Conservation (phyloP, 2,329 filamentous ascomycete genomes). For the Ophiostoma australiae region DNA sequence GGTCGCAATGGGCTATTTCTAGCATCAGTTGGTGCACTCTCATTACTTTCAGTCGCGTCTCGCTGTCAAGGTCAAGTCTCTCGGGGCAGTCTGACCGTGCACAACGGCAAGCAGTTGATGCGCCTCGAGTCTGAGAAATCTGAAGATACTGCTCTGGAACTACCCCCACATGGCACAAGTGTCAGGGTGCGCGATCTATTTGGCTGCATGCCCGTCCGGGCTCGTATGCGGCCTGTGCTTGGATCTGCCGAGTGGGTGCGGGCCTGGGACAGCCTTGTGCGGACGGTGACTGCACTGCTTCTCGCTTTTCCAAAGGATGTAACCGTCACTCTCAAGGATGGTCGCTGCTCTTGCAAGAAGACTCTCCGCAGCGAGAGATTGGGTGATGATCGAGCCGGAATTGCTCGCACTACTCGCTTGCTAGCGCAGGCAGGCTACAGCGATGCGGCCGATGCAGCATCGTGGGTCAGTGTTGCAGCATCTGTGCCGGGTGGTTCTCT, state of each 20-base stretch:
- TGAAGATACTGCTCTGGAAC: conserved; percentile 35
- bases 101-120: conserved; percentile 61
- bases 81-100: conserved; percentile 62
- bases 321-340: conserved; percentile 56
- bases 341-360: conserved; percentile 35
- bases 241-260: conserved; percentile 37
- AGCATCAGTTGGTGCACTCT: conserved; percentile 68
- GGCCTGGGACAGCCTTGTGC: conserved; percentile 61
- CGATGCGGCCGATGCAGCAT: conserved; percentile 44
- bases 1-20: conserved; percentile 72
- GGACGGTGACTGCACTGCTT: conserved; percentile 57
- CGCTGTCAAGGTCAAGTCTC: conserved; percentile 55
- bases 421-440: conserved; percentile 63
- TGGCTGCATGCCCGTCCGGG: conserved; percentile 82
- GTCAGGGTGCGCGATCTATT: conserved; percentile 77
- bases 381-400: conserved; percentile 23
- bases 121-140: conserved; percentile 51
- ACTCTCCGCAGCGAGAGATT: conserved; percentile 12
- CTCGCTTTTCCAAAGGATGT: conserved; percentile 60
- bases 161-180: conserved; percentile 63
- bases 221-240: conserved; percentile 66
- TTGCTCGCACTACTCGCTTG: conserved; percentile 43
- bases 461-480: conserved; percentile 69
- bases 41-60: conserved; percentile 72
- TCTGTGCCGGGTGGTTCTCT: conserved; percentile 58